Evolutionary conservation across 257 asterid species (phyloP), one percentile per base, ranked within the genome.

Genomic region (Asclepias syriaca): DNA sequence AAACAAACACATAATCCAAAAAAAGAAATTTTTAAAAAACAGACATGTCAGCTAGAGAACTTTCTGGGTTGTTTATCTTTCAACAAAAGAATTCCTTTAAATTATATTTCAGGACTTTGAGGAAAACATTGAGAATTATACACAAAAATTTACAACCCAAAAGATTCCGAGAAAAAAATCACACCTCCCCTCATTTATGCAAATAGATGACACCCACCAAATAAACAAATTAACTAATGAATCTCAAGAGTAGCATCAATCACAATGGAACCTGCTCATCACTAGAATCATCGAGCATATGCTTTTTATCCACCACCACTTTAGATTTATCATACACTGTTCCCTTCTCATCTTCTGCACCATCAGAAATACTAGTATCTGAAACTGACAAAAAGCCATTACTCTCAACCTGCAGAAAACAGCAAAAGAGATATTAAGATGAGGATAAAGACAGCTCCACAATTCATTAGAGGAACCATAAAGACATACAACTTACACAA

Each of bases 401-500:
- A 74, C 89, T 95, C 74, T 84, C 91, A 77, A 72, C 86, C 99
- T 95, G 92, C 81, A 84, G 70, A 18, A 71, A 72, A 70, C 76
- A 77, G 79, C 58, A 70, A 59, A 48, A 19, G 66, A 70, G 74
- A 81, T 72, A 87, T 89, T 84, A 91, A 72, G 84, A 74, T 81
- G 86, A 81, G 87, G 65, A 82, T 57, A 74, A 75, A 80, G 78
- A 82, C 50, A 73, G 77, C 81, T 78, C 76, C 70, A 75, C 74
- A 80, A 82, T 51, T 69, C 80, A 78, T 78, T 65, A 68, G 83
- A 71, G 82, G 73, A 86, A 81, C 85, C 85, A 85, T 74, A 89
- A 87, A 85, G 91, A 93, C 97, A 89, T 94, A 91, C 96, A 95
- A 95, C 98, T 95, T 95, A 95, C 99, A 95, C 89, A 88, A 88